These are phyloP conservation scores for Oryza australiensis DNA, from an alignment of 176 grass and related monocot genomes.

Conservation along the genomic window DNA sequence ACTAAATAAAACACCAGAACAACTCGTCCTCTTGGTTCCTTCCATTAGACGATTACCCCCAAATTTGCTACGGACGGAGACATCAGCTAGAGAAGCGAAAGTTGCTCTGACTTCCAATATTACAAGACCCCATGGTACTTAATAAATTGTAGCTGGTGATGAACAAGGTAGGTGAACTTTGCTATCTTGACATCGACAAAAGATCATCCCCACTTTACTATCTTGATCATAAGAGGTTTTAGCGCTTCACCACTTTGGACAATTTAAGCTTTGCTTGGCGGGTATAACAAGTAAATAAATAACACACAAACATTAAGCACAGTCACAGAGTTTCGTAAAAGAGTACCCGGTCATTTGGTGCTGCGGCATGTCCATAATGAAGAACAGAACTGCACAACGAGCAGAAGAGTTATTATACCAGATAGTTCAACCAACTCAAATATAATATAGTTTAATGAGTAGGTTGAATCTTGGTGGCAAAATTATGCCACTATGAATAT, in stretches of 20 bases:
- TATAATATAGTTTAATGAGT: neutral
- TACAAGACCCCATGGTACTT: neutral
- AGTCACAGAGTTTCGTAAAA: slow-evolving; percentile 34
- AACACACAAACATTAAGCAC: slow-evolving; percentile 9
- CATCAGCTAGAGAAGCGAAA: neutral
- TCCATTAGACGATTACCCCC: neutral
- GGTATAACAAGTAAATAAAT: slow-evolving; percentile 17
- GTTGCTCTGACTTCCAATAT: slow-evolving; percentile 11
- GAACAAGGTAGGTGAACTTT: slow-evolving; percentile 10
- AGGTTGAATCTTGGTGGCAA: slow-evolving; percentile 29
- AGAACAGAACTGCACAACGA: slow-evolving; percentile 82
- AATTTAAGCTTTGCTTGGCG: slow-evolving; percentile 14
- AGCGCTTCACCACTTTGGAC: neutral
- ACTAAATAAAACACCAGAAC: neutral
- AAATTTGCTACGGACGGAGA: neutral
- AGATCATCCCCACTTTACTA: slow-evolving; percentile 24
- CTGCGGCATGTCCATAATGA: slow-evolving; percentile 87
- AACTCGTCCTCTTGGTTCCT: neutral
- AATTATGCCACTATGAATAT: neutral
- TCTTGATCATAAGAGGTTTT: neutral
- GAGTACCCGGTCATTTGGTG: slow-evolving; percentile 91
- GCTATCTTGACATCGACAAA: slow-evolving; percentile 16
- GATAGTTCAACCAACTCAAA: slow-evolving; percentile 32
- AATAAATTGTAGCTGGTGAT: neutral
- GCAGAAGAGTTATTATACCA: slow-evolving; percentile 36